These are phyloP conservation scores for Backusella australiensis DNA, from an alignment of 192 early-diverging fungal species.

Conservation along the genomic window DNA sequence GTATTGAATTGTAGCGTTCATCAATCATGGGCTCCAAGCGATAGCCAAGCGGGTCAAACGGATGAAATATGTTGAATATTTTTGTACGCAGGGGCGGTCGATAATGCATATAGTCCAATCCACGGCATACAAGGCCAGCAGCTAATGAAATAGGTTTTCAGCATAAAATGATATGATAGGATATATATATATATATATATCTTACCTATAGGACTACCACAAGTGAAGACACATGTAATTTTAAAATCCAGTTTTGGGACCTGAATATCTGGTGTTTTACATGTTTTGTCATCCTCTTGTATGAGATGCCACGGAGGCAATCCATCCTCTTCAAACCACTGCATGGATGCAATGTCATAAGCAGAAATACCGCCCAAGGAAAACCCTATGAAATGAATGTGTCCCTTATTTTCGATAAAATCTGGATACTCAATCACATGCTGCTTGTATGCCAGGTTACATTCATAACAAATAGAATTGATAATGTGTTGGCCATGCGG, in stretches of 20 bases:
- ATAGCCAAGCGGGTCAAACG: conserved; percentile 70
- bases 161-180: background rate
- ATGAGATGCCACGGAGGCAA: conserved; percentile 21
- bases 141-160: conserved; percentile 24
- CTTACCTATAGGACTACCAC: conserved; percentile 45
- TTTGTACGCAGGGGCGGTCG: conserved; percentile 47
- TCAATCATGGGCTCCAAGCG: conserved; percentile 62
- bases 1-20: conserved; percentile 44
- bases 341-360: conserved; percentile 56
- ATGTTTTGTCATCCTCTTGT: background rate
- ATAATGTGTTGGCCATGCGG: conserved; percentile 54
- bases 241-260: conserved; percentile 43
- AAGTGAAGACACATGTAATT: conserved; percentile 41
- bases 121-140: conserved; percentile 57
- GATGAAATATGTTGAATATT: conserved; percentile 69
- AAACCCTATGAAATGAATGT: conserved; percentile 57
- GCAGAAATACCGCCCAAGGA: conserved; percentile 65
- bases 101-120: conserved; percentile 47
- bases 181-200: background rate
- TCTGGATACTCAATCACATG: conserved; percentile 50
- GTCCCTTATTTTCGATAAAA: conserved; percentile 45
- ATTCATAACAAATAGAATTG: conserved; percentile 48
- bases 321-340: conserved; percentile 37
- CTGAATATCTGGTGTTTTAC: conserved; percentile 20
- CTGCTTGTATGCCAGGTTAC: conserved; percentile 48